Conservation (phyloP, 2,329 filamentous ascomycete species). For the Cercospora zeae-maydis region DNA sequence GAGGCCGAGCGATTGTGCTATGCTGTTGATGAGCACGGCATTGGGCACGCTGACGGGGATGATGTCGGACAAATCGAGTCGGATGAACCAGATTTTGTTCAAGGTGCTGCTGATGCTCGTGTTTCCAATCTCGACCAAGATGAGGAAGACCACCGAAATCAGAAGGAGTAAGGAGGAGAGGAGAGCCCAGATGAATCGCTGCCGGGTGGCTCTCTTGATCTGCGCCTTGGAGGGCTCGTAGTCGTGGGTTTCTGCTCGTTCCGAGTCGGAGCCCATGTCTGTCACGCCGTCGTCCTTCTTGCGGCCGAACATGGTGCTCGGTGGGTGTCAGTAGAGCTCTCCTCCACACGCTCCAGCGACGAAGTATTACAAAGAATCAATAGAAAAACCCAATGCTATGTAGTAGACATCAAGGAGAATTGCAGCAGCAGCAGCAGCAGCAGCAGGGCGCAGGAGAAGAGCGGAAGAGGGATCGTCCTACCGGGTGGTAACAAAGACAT, state of each 20-base stretch:
- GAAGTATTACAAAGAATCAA: too few species aligned
- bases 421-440: too few species aligned
- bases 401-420: not conserved
- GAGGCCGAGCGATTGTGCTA: conserved; percentile 78
- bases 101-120: conserved; percentile 59
- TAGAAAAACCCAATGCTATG: not conserved
- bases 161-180: conserved; percentile 68
- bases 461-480: not conserved
- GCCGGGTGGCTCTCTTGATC: conserved; percentile 50
- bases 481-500: not conserved
- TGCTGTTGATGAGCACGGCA: conserved; percentile 74
- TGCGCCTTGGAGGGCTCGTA: conserved; percentile 35
- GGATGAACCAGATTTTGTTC: conserved; percentile 75
- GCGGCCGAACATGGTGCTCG: conserved; percentile 34
- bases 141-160: conserved; percentile 70
- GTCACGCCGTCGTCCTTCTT: conserved; percentile 16
- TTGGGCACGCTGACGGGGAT: conserved; percentile 70
- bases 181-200: conserved; percentile 59
- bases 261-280: conserved; percentile 26
- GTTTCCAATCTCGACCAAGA: conserved; percentile 78
- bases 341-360: not conserved
- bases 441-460: too few species aligned
- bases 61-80: conserved; percentile 76
- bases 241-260: conserved; percentile 32
- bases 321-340: not conserved